Base-by-base conservation (phyloP, 768 basidiomycete species). In the Rhodocollybia butyracea region DNA sequence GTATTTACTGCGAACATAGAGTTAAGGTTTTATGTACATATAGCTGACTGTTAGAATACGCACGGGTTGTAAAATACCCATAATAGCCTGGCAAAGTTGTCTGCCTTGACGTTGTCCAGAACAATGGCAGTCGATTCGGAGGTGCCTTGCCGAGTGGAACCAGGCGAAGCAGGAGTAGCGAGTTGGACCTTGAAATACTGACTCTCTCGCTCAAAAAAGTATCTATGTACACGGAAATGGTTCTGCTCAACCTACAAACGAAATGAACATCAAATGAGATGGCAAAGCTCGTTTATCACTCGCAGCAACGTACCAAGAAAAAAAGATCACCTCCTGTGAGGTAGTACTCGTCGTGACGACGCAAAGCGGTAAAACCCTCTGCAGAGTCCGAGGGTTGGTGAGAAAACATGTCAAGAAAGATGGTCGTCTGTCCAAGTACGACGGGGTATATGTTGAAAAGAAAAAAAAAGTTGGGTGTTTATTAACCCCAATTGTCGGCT, bases 61-160 rank as follows among this genome's bases (percentile, higher is more conserved):
- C 59, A 81, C 79, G 71, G 71, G 41, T 82, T 81, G 21, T 81
- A 84, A 59, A 82, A 81, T 0, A 85, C 75, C 82, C 81, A 83
- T 0, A 84, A 61, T 0, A 86, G 73, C 2, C 70, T 69, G 6
- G 74, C 73, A 52, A 81, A 77, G 10, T 77, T 76, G 3, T 62
- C 65, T 17, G 70, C 68, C 0, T 62, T 60, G 3, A 79, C 73
- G 1, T 76, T 69, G 5, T 77, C 71, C 3, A 81, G 59, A 1
- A 78, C 65, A 42, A 83, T 73, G 0, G 81, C 78, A 38, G 68
- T 73, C 0, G 57, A 56, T 31, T 82, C 80, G 1, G 67, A 65
- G 13, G 70, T 68, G 1, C 78, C 78, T 38, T 70, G 61, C 12
- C 61, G 64, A 7, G 58, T 55, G 1, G 68, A 61, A 2, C 70